Percentiles rank a stretch among this genome's conserved stretches.
Conservation (phyloP, 768 basidiomycete species). For the Guyanaporus albipodus region DNA sequence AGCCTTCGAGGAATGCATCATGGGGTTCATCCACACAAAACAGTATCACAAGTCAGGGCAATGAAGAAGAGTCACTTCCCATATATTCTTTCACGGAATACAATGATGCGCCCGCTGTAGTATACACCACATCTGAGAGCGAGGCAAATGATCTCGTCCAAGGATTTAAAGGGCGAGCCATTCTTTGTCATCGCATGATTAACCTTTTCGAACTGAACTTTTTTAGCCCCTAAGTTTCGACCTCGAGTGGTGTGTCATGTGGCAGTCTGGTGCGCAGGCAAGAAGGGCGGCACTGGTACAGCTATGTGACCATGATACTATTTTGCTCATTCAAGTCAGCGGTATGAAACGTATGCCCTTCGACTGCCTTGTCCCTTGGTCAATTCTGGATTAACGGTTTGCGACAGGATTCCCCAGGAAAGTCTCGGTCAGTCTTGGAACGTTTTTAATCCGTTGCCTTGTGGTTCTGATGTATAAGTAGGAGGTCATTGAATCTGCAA, state of each 20-base stretch:
- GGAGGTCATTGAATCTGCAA: slow-evolving; percentile 43
- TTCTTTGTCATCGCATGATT: not conserved
- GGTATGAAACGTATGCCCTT: slow-evolving; percentile 40
- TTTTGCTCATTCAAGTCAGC: slow-evolving; percentile 47
- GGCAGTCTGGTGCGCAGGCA: slow-evolving; percentile 29
- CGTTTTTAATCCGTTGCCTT: not conserved
- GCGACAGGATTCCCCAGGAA: slow-evolving; percentile 41
- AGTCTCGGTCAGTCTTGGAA: slow-evolving; percentile 31
- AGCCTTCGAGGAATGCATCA: not conserved
- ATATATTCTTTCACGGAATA: slow-evolving; percentile 39
- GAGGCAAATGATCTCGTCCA: slow-evolving; percentile 40
- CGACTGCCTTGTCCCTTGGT: not conserved
- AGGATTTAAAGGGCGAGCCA: slow-evolving; percentile 35
- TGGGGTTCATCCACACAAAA: slow-evolving; percentile 5
- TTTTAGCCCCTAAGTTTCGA: slow-evolving; percentile 48
- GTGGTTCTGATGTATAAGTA: slow-evolving; percentile 14
- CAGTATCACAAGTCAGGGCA: not conserved
- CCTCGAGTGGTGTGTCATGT: slow-evolving; percentile 45
- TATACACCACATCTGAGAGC: slow-evolving; percentile 39
- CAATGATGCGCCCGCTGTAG: slow-evolving; percentile 26
- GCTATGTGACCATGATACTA: slow-evolving; percentile 38
- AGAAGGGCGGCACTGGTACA: slow-evolving; percentile 44
- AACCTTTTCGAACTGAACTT: not conserved
- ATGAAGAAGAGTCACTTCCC: slow-evolving; percentile 22
- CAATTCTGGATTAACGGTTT: not conserved